Conservation (phyloP, 306 rosid genomes). For the Gastrolobium villosum region DNA sequence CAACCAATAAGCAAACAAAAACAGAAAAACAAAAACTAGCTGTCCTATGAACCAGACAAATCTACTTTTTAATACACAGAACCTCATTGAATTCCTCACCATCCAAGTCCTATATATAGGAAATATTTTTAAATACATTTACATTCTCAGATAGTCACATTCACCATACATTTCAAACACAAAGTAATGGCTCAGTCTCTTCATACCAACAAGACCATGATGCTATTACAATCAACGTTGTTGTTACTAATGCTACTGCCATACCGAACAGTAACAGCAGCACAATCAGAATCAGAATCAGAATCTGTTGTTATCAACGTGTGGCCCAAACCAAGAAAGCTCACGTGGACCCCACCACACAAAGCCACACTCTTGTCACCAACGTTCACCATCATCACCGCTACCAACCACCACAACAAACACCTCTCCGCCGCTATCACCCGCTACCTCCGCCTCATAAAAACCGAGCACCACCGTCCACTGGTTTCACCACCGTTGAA, state of each 20-base stretch:
- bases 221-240: no score
- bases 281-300: not conserved
- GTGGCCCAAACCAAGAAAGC: slow-evolving; percentile 81
- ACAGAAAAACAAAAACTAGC: slow-evolving; percentile 4
- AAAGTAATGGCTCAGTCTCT: no score
- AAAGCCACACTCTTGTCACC: slow-evolving; percentile 66
- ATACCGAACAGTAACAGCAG: not conserved
- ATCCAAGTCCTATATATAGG: no score
- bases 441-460: slow-evolving; percentile 66
- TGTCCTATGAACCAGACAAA: not conserved
- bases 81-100: no score
- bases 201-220: no score
- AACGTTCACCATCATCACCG: slow-evolving; percentile 61
- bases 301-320: slow-evolving; percentile 48
- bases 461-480: slow-evolving; percentile 71
- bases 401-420: slow-evolving; percentile 47
- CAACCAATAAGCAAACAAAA: no score
- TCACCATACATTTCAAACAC: no score
- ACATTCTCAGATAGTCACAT: no score
- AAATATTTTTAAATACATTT: no score
- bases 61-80: no score
- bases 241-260: not conserved
- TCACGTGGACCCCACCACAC: slow-evolving; percentile 70
- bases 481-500: slow-evolving; percentile 49
- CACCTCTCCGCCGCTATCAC: slow-evolving; percentile 65